phyloP scores from a whole-genome alignment of 352 stramenopile species.

The Phytophthora podocarpi region DNA sequence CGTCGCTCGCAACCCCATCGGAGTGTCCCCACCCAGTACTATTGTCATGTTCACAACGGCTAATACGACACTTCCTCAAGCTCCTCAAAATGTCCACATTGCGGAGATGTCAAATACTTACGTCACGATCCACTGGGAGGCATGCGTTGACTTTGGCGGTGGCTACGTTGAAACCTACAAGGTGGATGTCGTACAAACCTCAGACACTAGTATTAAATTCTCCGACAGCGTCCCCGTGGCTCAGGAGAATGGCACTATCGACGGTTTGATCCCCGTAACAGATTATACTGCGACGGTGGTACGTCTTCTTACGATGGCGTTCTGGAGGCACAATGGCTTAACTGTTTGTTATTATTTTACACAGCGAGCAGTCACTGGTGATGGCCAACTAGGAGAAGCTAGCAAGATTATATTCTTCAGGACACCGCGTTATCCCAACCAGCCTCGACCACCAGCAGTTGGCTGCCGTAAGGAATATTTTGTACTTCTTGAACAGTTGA shows the following conservation, averaged over 20 bases:
- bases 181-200: conserved; percentile 26
- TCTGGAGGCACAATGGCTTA: neutral
- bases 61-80: conserved; percentile 31
- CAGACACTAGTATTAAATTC: neutral
- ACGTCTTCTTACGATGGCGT: conserved; percentile 12
- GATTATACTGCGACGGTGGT: conserved; percentile 58
- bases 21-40: conserved; percentile 33
- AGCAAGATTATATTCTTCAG: conserved; percentile 52
- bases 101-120: conserved; percentile 16
- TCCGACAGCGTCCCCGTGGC: conserved; percentile 18
- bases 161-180: conserved; percentile 46
- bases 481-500: neutral
- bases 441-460: conserved; percentile 49
- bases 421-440: conserved; percentile 35
- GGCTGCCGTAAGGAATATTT: conserved; percentile 49
- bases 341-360: neutral
- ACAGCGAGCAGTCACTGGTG: conserved; percentile 38
- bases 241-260: conserved; percentile 27
- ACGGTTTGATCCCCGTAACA: conserved; percentile 22
- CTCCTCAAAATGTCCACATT: conserved; percentile 35
- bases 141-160: conserved; percentile 52
- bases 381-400: conserved; percentile 28
- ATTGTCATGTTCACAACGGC: conserved; percentile 28
- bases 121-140: conserved; percentile 42
- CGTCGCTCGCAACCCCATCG: conserved; percentile 42